Evolutionary conservation across 108 stramenopile genomes (phyloP).

Genomic region (Bacterosira constricta): DNA sequence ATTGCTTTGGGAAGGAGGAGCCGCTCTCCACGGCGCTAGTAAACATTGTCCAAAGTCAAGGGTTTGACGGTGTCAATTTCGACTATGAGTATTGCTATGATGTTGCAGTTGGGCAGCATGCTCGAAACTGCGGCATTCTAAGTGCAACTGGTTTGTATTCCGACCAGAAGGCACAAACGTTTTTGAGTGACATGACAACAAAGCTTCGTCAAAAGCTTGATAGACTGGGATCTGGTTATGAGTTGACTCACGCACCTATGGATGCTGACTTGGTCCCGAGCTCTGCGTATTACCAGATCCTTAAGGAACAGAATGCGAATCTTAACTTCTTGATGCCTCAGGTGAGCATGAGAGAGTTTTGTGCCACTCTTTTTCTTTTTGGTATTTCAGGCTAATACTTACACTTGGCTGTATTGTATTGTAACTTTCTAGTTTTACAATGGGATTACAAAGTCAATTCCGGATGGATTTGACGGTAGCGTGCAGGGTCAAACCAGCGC

Average conservation of each 20-base stretch:
- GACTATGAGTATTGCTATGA: conserved; percentile 73
- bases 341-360: no score
- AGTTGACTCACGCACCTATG: conserved; percentile 64
- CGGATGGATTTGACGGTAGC: conserved; percentile 40
- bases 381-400: no score
- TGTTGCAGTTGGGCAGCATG: conserved; percentile 14
- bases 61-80: conserved; percentile 58
- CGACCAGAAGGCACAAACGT: conserved; percentile 26
- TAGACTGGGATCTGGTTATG: conserved; percentile 18
- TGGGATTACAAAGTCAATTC: conserved; percentile 41
- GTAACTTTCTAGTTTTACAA: no score
- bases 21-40: conserved; percentile 43
- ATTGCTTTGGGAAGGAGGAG: conserved; percentile 61
- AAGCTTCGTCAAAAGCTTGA: conserved; percentile 40
- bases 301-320: conserved; percentile 22
- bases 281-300: conserved; percentile 41
- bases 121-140: conserved; percentile 22
- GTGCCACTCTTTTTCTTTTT: no score
- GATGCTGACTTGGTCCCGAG: conserved; percentile 50
- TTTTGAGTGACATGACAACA: conserved; percentile 6
- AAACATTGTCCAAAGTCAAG: conserved; percentile 44
- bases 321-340: conserved; percentile 66
- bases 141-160: conserved; percentile 6
- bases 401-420: no score
- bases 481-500: conserved; percentile 19